Conservation (phyloP, 495 filamentous ascomycete species). For the Penicillium tannophilum region DNA sequence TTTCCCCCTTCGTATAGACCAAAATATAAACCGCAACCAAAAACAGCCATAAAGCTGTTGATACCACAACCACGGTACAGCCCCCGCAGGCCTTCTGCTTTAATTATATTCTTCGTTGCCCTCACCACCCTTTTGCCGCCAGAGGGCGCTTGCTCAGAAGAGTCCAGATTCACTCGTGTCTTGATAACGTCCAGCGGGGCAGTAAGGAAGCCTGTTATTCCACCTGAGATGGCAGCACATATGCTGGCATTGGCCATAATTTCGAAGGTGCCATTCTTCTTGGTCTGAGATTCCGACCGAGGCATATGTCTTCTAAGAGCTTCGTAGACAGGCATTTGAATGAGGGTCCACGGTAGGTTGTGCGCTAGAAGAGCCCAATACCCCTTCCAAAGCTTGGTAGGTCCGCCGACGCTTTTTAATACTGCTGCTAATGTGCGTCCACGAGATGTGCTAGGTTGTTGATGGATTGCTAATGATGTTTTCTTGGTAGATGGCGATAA, state of each 20-base stretch:
- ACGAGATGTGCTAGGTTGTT: neutral
- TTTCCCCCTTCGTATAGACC: neutral
- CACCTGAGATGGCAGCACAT: slow-evolving; percentile 4
- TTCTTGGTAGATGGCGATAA: neutral
- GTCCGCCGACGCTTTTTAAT: neutral
- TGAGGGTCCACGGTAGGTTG: neutral
- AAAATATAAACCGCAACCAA: slow-evolving; percentile 1
- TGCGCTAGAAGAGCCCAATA: slow-evolving; percentile 7
- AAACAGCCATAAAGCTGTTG: neutral
- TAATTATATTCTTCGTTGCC: neutral
- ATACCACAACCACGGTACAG: neutral
- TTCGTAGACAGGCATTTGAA: slow-evolving; percentile 10
- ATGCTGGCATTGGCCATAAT: neutral
- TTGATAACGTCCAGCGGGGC: slow-evolving; percentile 3
- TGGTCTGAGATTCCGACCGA: neutral
- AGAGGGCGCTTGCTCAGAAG: neutral
- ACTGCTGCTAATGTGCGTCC: neutral
- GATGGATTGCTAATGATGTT: neutral
- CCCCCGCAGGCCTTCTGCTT: neutral
- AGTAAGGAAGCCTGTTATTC: neutral
- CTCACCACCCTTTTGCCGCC: neutral
- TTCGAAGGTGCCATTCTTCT: neutral
- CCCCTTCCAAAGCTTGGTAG: slow-evolving; percentile 2
- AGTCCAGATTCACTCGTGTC: slow-evolving; percentile 3
- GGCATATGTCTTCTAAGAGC: neutral